These are phyloP conservation scores for Pulveroboletus sp. DNA, from an alignment of 768 basidiomycete genomes.

Conservation along the genomic window DNA sequence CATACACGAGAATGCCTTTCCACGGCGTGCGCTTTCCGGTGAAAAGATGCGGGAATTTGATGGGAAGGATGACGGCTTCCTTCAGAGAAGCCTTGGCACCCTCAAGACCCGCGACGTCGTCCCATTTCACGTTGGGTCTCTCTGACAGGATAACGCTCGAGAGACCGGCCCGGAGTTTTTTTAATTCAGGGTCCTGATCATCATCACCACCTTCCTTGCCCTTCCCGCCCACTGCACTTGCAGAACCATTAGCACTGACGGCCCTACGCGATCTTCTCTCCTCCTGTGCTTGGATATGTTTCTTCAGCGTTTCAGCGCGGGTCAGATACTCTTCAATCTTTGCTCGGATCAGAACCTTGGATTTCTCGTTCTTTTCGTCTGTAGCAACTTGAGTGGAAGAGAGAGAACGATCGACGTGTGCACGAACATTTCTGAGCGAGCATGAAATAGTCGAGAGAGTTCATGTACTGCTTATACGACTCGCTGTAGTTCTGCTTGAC, in stretches of 20 bases:
- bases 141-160: constrained; percentile 86
- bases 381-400: constrained; percentile 2
- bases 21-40: constrained; percentile 98
- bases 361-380: constrained; percentile 91
- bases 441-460: constrained; percentile 97
- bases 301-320: constrained; percentile 88
- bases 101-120: constrained; percentile 96
- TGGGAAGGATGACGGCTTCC: constrained; percentile 98
- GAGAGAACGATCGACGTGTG: background rate
- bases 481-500: constrained; percentile 88
- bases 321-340: constrained; percentile 91
- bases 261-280: constrained; percentile 52
- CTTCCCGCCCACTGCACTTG: constrained; percentile 40
- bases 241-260: constrained; percentile 46
- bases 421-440: constrained; percentile 83
- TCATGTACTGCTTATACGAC: constrained; percentile 92
- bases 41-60: constrained; percentile 98
- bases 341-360: constrained; percentile 74
- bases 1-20: constrained; percentile 93
- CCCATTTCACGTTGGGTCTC: constrained; percentile 96
- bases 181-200: constrained; percentile 85
- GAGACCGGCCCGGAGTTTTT: constrained; percentile 92
- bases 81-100: constrained; percentile 93
- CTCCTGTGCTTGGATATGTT: constrained; percentile 60
- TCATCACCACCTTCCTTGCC: constrained; percentile 52